phyloP scores from a whole-genome alignment of 495 filamentous ascomycete species.

The Aspergillus avenaceus region DNA sequence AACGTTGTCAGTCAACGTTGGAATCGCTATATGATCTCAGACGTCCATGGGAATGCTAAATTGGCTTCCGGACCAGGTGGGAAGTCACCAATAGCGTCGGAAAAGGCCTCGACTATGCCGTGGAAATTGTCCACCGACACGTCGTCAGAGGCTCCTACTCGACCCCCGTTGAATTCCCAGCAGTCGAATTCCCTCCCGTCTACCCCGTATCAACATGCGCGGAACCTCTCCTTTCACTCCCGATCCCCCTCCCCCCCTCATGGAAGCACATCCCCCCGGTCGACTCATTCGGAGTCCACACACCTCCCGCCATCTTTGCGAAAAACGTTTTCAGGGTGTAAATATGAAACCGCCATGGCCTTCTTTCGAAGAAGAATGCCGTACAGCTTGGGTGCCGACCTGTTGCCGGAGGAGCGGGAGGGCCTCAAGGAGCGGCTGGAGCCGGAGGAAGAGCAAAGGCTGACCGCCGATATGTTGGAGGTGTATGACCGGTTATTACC shows the following conservation, averaged over 20 bases:
- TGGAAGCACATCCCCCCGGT: conserved; percentile 80
- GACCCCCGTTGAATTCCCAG: conserved; percentile 47
- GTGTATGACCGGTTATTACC: conserved; percentile 84
- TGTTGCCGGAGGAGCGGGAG: conserved; percentile 62
- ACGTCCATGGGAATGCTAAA: conserved; percentile 45
- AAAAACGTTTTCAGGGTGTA: conserved; percentile 60
- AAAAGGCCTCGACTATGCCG: conserved; percentile 39
- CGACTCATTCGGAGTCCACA: conserved; percentile 84
- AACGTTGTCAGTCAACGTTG: conserved; percentile 27
- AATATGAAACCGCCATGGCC: conserved; percentile 74
- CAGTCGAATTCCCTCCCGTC: conserved; percentile 93
- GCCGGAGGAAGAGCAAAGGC: conserved; percentile 69
- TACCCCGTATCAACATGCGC: conserved; percentile 84
- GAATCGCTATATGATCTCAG: conserved; percentile 42
- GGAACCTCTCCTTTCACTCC: conserved; percentile 77
- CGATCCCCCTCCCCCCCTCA: conserved; percentile 81
- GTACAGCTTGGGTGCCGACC: conserved; percentile 80
- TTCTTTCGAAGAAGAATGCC: conserved; percentile 78
- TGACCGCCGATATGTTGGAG: conserved; percentile 76
- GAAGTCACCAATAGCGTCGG: conserved; percentile 40
- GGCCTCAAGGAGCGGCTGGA: conserved; percentile 63
- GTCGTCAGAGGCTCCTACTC: conserved; percentile 32
- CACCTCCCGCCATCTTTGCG: conserved; percentile 63
- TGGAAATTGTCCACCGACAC: conserved; percentile 35
- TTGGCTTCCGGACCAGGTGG: conserved; percentile 35